A percentile compares a stretch with the other conserved stretches of the same genome.
Evolutionary conservation across 495 filamentous ascomycete genomes (phyloP).

Genomic region (Podospora didyma): DNA sequence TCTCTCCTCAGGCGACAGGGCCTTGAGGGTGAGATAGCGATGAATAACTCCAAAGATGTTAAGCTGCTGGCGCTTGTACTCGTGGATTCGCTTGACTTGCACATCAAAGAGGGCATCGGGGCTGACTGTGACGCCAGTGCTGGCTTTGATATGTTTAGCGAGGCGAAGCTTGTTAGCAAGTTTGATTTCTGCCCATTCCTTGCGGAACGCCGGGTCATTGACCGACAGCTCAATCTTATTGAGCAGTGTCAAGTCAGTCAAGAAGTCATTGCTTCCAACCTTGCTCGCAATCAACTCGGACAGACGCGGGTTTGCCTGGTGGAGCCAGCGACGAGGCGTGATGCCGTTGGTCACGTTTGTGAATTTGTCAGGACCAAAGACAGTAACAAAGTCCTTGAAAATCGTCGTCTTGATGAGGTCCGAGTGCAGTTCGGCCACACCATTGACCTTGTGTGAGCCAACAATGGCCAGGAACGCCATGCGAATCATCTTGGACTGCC

Average conservation of each 20-base stretch:
- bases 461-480: conserved; percentile 96
- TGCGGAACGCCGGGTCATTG: conserved; percentile 83
- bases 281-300: conserved; percentile 91
- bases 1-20: conserved; percentile 74
- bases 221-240: conserved; percentile 76
- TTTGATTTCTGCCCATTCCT: conserved; percentile 90
- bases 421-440: conserved; percentile 94
- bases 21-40: conserved; percentile 85
- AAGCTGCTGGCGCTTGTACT: conserved; percentile 98
- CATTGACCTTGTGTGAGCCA: conserved; percentile 98
- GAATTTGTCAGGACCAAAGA: conserved; percentile 95
- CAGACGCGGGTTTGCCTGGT: conserved; percentile 92
- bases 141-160: conserved; percentile 82
- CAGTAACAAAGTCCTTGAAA: conserved; percentile 94
- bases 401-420: conserved; percentile 97
- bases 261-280: conserved; percentile 72
- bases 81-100: conserved; percentile 98
- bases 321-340: conserved; percentile 91
- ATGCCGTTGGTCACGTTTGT: conserved; percentile 98
- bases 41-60: conserved; percentile 99
- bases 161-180: conserved; percentile 66
- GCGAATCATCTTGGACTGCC: conserved; percentile 93
- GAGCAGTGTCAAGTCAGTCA: conserved; percentile 82
- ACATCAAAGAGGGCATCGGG: conserved; percentile 90
- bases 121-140: conserved; percentile 74